Evolutionary conservation across 1,139 yeast genomes (phyloP), one percentile per base, ranked within the genome.

Genomic region (Nakaseomyces glabratus): DNA sequence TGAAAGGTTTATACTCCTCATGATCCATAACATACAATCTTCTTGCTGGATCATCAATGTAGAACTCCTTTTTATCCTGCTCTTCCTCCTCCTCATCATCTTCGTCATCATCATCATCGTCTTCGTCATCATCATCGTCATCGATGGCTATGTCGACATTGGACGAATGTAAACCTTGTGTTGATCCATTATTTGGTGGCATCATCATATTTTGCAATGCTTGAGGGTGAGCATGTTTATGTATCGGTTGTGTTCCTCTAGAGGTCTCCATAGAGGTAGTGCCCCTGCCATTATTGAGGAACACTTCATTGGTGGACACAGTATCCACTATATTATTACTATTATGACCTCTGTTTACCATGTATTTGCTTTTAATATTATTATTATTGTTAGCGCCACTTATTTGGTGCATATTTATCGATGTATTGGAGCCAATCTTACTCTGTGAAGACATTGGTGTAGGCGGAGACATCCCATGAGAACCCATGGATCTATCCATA

Each of bases 1-100:
- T 86, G 66, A 82, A 90, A 15, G 99, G 98, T 59, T 90, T 81
- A 57, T 85, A 85, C 50, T 86, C 95, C 42, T 82, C 90, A 45
- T 80, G 80, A 59, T 88, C 96, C 69, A 84, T 78, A 29, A 86
- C 95, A 55, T 88, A 88, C 40, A 90, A 63, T 52, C 88, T 93
- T 45, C 97, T 73, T 1, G 96, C 95, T 0, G 97, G 98, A 58
- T 88, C 96, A 53, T 79, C 88, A 33, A 81, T 79, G 52, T 77
- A 80, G 62, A 78, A 76, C 39, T 72, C 71, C 26, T 35, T 30
- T 34, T 18, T 31, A 10, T 35, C 28, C 20, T 28, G 26, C 15
- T 18, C 22, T 13, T 21, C 34, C 8, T 34, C 34, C 2, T 34
- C 36, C 4, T 18, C 34, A 2, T 30, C 38, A 7, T 21, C 33